These are phyloP conservation scores for Penicillium ucsense DNA, from an alignment of 495 filamentous ascomycete species.

Conservation along the genomic window DNA sequence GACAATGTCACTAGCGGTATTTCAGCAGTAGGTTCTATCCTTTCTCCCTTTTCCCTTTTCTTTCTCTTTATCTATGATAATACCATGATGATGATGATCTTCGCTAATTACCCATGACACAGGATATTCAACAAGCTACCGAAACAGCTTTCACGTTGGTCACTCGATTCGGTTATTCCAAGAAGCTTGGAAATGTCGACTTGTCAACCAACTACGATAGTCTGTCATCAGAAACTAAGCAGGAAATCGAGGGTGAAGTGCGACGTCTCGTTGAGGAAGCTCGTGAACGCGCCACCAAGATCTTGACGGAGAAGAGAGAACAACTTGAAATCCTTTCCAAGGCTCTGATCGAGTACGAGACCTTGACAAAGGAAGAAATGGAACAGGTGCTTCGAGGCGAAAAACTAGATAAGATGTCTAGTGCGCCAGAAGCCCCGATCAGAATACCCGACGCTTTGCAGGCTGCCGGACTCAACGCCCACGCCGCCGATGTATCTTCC, in stretches of 20 bases:
- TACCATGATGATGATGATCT: background rate
- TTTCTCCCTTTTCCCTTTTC: no score
- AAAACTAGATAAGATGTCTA: slow-evolving; percentile 54
- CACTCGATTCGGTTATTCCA: slow-evolving; percentile 77
- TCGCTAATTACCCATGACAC: background rate
- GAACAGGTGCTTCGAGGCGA: slow-evolving; percentile 79
- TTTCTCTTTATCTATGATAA: no score
- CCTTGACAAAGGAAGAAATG: slow-evolving; percentile 77
- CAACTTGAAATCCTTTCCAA: slow-evolving; percentile 82
- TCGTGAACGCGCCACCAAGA: slow-evolving; percentile 57
- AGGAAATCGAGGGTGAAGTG: slow-evolving; percentile 77
- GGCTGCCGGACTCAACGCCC: slow-evolving; percentile 17
- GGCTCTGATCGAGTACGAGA: slow-evolving; percentile 90
- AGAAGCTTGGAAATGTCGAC: slow-evolving; percentile 82
- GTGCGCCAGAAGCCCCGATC: slow-evolving; percentile 35
- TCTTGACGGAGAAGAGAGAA: slow-evolving; percentile 60
- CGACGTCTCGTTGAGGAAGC: slow-evolving; percentile 76
- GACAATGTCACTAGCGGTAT: slow-evolving; percentile 83
- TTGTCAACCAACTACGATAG: slow-evolving; percentile 66
- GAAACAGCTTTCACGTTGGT: slow-evolving; percentile 74
- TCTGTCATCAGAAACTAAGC: slow-evolving; percentile 74
- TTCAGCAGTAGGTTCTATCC: slow-evolving; percentile 47
- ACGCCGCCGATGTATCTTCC: slow-evolving; percentile 11
- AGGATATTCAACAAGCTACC: slow-evolving; percentile 82
- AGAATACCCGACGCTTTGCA: slow-evolving; percentile 44